These are phyloP conservation scores for Cubamyces sp. DNA, from an alignment of 768 basidiomycete genomes.

Conservation along the genomic window DNA sequence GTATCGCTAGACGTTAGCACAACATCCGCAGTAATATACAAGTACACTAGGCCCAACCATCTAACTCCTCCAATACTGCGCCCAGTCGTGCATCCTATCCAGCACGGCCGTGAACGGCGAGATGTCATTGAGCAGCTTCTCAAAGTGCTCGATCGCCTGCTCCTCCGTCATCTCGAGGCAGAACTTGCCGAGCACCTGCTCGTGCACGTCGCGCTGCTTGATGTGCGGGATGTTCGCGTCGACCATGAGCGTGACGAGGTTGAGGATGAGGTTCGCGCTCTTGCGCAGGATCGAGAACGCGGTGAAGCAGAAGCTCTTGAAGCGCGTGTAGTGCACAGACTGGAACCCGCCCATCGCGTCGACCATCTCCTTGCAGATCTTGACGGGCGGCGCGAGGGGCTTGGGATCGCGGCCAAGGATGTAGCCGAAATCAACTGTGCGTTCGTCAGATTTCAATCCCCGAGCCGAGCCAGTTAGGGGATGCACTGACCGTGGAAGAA, in stretches of 20 bases:
- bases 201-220: conserved; percentile 85
- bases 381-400: conserved; percentile 96
- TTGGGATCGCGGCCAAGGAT: conserved; percentile 98
- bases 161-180: conserved; percentile 92
- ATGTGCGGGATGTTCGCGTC: conserved; percentile 98
- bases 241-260: conserved; percentile 95
- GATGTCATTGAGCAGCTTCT: conserved; percentile 90
- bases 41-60: not conserved
- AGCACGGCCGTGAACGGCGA: conserved; percentile 92
- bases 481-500: conserved; percentile 86
- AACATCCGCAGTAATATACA: not conserved
- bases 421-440: conserved; percentile 94
- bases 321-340: conserved; percentile 93
- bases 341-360: conserved; percentile 99
- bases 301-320: conserved; percentile 97
- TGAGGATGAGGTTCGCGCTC: conserved; percentile 95
- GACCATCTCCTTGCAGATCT: conserved; percentile 99
- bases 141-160: conserved; percentile 97
- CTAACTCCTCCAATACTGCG: conserved; percentile 86
- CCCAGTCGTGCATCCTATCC: conserved; percentile 91
- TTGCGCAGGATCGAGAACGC: conserved; percentile 96
- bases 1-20: not conserved
- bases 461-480: not conserved
- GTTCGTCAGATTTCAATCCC: conserved; percentile 15
- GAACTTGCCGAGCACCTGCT: conserved; percentile 96